phyloP scores from a whole-genome alignment of 2,329 filamentous ascomycete genomes.

The Aureobasidium leucospermi region DNA sequence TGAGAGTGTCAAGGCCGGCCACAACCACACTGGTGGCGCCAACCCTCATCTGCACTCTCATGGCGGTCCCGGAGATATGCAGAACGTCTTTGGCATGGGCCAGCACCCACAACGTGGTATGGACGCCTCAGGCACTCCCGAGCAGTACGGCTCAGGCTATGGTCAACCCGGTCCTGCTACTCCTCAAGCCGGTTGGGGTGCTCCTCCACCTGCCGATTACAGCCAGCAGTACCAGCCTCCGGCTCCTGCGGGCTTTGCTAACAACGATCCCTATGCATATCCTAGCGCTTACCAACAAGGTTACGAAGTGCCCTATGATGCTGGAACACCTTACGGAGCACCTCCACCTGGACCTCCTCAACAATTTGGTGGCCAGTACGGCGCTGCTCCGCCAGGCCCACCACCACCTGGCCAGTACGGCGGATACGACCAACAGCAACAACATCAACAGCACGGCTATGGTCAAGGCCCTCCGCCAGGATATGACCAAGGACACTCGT shows the following conservation, averaged over 20 bases:
- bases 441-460: neutral
- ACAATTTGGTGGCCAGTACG: neutral
- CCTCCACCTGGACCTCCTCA: neutral
- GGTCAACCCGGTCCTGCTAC: neutral
- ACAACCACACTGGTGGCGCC: conserved; percentile 56
- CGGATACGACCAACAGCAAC: neutral
- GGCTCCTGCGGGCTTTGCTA: conserved; percentile 23
- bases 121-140: neutral
- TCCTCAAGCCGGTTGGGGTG: neutral
- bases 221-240: conserved; percentile 16
- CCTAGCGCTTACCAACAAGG: conserved; percentile 30
- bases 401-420: neutral
- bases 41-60: conserved; percentile 12
- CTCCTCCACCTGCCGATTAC: neutral
- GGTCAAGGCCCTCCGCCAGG: neutral
- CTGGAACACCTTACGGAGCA: neutral
- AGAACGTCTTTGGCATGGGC: neutral
- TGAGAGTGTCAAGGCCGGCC: conserved; percentile 72
- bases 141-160: neutral
- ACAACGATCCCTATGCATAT: conserved; percentile 23
- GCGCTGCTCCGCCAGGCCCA: neutral
- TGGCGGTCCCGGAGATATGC: conserved; percentile 5
- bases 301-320: conserved; percentile 26
- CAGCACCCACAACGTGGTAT: neutral
- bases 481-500: neutral